These are phyloP conservation scores for Cercospora zeae-maydis DNA, from an alignment of 2,329 filamentous ascomycete genomes.

Conservation along the genomic window DNA sequence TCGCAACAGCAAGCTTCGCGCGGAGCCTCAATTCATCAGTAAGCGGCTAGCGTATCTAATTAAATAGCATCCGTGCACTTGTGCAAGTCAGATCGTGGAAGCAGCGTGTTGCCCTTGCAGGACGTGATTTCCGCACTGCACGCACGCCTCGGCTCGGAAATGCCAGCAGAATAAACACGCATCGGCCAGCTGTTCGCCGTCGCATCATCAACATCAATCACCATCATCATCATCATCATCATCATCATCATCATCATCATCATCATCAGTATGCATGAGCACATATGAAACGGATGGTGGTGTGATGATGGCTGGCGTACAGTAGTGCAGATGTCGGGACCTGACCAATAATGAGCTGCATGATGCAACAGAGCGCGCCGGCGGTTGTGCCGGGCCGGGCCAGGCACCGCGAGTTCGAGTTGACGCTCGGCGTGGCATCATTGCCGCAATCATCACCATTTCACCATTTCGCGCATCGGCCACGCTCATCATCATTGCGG, in stretches of 20 bases:
- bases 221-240: too few species aligned
- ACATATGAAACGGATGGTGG: not conserved
- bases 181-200: not conserved
- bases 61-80: constrained; percentile 2
- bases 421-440: not conserved
- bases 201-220: not conserved
- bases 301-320: not conserved
- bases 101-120: not conserved
- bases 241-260: too few species aligned
- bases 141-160: not conserved
- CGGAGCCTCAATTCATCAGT: constrained; percentile 1
- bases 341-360: not conserved
- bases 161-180: not conserved
- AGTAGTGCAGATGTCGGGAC: not conserved
- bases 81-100: not conserved
- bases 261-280: not conserved
- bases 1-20: constrained; percentile 7
- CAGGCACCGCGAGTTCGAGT: not conserved
- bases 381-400: not conserved
- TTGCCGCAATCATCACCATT: not conserved
- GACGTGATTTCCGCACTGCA: not conserved
- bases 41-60: not conserved
- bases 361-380: too few species aligned
- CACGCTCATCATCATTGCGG: not conserved
- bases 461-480: not conserved